Evolutionary conservation across 2,329 filamentous ascomycete species (phyloP).

Genomic region (Verticillium isaacii): DNA sequence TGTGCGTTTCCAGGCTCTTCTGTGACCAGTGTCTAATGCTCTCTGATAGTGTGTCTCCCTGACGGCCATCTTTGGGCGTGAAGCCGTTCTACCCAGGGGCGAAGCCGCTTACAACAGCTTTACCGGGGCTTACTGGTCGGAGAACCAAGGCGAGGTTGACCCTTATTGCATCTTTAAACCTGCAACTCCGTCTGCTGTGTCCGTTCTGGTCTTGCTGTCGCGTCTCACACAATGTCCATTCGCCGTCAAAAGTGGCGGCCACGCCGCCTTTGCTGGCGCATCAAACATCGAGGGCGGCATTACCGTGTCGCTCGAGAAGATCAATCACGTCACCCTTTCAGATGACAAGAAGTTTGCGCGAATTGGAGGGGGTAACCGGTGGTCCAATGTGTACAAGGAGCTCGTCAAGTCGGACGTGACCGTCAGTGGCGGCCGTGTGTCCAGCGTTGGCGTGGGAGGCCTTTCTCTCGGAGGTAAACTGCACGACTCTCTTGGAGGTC

Average conservation of each 20-base stretch:
- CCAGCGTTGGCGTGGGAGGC: slow-evolving; percentile 34
- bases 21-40: background rate
- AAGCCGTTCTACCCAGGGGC: slow-evolving; percentile 3
- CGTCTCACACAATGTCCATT: slow-evolving; percentile 26
- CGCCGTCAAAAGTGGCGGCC: slow-evolving; percentile 40
- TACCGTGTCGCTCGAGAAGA: slow-evolving; percentile 27
- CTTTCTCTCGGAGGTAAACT: slow-evolving; percentile 26
- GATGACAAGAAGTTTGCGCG: slow-evolving; percentile 21
- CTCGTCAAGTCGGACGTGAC: slow-evolving; percentile 26
- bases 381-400: slow-evolving; percentile 30
- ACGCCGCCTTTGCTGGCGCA: slow-evolving; percentile 33
- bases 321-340: slow-evolving; percentile 26
- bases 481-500: no score
- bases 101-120: slow-evolving; percentile 5
- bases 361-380: slow-evolving; percentile 32
- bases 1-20: background rate
- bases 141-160: slow-evolving; percentile 7
- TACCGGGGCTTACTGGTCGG: slow-evolving; percentile 9
- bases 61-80: slow-evolving; percentile 4
- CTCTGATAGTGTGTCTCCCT: slow-evolving; percentile 5
- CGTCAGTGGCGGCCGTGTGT: slow-evolving; percentile 32
- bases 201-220: slow-evolving; percentile 18
- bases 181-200: slow-evolving; percentile 17
- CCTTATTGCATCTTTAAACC: slow-evolving; percentile 20
- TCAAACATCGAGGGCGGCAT: slow-evolving; percentile 30